These are phyloP conservation scores for Sporothrix luriei DNA, from an alignment of 2,329 filamentous ascomycete genomes.

Conservation along the genomic window DNA sequence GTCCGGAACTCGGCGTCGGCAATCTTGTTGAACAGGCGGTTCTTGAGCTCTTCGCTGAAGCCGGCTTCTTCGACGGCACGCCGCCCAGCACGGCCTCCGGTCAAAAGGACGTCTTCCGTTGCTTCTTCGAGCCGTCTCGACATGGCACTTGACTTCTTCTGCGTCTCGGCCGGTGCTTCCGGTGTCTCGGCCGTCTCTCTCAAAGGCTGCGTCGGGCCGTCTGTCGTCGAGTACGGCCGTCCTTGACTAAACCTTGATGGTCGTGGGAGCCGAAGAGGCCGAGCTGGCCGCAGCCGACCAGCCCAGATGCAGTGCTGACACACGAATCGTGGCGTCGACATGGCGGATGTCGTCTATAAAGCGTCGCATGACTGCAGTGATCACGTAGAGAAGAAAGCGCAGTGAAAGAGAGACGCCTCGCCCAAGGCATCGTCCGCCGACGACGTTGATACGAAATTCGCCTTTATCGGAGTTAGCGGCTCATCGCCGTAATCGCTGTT, in stretches of 20 bases:
- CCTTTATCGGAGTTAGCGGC: constrained; percentile 8
- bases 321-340: constrained; percentile 21
- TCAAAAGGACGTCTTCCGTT: constrained; percentile 63
- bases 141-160: constrained; percentile 51
- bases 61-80: constrained; percentile 64
- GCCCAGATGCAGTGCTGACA: constrained; percentile 28
- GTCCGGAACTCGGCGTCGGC: constrained; percentile 58
- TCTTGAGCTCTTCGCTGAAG: constrained; percentile 65
- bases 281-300: not conserved
- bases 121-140: constrained; percentile 62
- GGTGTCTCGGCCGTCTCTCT: not conserved
- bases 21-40: constrained; percentile 59
- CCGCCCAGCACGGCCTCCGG: constrained; percentile 61
- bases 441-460: constrained; percentile 12
- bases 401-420: not conserved
- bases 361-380: not conserved
- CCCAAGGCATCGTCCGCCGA: not conserved
- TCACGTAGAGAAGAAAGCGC: not conserved
- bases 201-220: not conserved
- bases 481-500: not conserved
- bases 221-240: not conserved
- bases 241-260: not conserved
- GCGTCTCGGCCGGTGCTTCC: not conserved
- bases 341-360: not conserved
- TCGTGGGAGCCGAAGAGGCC: not conserved